phyloP scores from a whole-genome alignment of 208 protist species.

The Leishmania braziliensis region DNA sequence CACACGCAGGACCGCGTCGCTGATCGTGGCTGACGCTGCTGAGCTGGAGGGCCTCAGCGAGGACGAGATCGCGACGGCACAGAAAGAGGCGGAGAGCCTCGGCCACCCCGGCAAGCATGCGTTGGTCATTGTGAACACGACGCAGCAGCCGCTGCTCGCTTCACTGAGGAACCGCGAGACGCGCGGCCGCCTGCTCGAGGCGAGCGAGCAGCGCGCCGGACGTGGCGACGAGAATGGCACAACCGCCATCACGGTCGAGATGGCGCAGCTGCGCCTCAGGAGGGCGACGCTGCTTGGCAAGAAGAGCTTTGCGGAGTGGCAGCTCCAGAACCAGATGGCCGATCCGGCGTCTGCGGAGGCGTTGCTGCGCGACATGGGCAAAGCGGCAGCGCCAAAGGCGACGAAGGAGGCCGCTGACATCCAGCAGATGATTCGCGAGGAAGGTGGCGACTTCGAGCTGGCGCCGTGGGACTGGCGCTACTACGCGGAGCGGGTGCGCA shows the following conservation, averaged over 20 bases:
- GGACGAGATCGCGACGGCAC: slow-evolving; percentile 34
- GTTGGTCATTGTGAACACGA: slow-evolving; percentile 51
- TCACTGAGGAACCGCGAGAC: slow-evolving; percentile 41
- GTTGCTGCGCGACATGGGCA: slow-evolving; percentile 34
- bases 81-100: slow-evolving; percentile 36
- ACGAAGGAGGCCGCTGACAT: slow-evolving; percentile 42
- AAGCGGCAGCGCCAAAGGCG: background rate
- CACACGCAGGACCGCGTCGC: slow-evolving; percentile 29
- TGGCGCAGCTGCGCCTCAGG: slow-evolving; percentile 37
- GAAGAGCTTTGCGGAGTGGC: slow-evolving; percentile 56
- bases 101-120: slow-evolving; percentile 50
- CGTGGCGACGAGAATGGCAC: slow-evolving; percentile 33
- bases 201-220: slow-evolving; percentile 26
- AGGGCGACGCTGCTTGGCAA: slow-evolving; percentile 52
- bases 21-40: slow-evolving; percentile 39
- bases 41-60: slow-evolving; percentile 48
- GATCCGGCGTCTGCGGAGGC: slow-evolving; percentile 25
- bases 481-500: slow-evolving; percentile 54
- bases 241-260: slow-evolving; percentile 26
- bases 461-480: slow-evolving; percentile 59
- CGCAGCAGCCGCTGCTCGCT: slow-evolving; percentile 52
- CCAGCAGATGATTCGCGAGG: slow-evolving; percentile 22
- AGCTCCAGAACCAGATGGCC: slow-evolving; percentile 56
- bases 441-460: slow-evolving; percentile 38
- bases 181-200: slow-evolving; percentile 44